Evolutionary conservation across 176 grass and related monocot species (phyloP).

Genomic region (Cenchrus purpureus): DNA sequence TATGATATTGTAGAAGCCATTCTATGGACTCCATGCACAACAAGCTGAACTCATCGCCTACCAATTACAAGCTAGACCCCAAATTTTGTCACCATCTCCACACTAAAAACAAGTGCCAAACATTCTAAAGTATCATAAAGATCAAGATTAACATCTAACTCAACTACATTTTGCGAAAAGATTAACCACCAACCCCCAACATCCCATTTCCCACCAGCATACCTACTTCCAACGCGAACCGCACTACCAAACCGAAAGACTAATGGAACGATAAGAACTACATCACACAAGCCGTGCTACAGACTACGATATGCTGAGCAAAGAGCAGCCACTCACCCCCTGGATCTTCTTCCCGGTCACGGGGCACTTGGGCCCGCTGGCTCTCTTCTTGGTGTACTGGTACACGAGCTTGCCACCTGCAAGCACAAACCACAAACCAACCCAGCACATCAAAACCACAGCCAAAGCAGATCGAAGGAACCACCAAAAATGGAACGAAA

Average conservation of each 20-base stretch:
- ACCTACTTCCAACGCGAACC: background rate
- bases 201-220: background rate
- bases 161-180: background rate
- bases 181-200: background rate
- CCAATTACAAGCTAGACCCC: background rate
- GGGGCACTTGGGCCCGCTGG: slow-evolving; percentile 89
- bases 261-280: background rate
- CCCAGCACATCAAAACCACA: background rate
- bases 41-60: background rate
- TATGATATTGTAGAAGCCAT: background rate
- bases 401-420: slow-evolving; percentile 92
- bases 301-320: background rate
- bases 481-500: background rate
- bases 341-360: slow-evolving; percentile 97
- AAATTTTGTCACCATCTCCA: background rate
- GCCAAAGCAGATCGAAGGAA: background rate
- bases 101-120: background rate
- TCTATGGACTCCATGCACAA: background rate
- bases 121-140: background rate
- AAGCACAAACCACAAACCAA: background rate
- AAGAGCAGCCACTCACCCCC: slow-evolving; percentile 59
- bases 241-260: background rate
- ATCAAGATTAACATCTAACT: background rate
- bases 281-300: background rate
- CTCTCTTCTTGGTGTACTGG: slow-evolving; percentile 95